Evolutionary conservation across 129 eudicot genomes (phyloP).

Genomic region (Calendula officinalis): DNA sequence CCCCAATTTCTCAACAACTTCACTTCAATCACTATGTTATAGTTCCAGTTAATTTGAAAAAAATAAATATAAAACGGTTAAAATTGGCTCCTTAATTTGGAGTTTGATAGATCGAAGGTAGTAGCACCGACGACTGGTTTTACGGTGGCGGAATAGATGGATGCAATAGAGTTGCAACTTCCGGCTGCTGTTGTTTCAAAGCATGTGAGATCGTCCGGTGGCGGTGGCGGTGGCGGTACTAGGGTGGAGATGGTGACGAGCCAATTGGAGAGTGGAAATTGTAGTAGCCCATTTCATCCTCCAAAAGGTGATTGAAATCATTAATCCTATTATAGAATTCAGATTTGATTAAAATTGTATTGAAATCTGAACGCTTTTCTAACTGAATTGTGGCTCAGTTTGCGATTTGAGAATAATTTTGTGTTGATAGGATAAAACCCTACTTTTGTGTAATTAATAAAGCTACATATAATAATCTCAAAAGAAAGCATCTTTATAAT

Average conservation of each 20-base stretch:
- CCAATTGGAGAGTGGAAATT: conserved; percentile 30
- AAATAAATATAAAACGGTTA: conserved; percentile 19
- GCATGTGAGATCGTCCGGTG: conserved; percentile 86
- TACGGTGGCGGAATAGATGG: conserved; percentile 43
- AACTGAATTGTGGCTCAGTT: conserved; percentile 11
- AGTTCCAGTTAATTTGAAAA: not conserved
- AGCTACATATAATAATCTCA: no score
- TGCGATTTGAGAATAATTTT: not conserved
- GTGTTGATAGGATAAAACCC: no score
- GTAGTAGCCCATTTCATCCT: conserved; percentile 32
- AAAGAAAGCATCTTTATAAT: no score
- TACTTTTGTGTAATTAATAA: no score
- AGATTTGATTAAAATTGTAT: conserved; percentile 2
- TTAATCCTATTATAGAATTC: not conserved
- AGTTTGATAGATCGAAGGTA: conserved; percentile 10
- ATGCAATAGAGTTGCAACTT: conserved; percentile 46
- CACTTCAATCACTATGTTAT: conserved; percentile 14
- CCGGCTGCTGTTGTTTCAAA: conserved; percentile 46
- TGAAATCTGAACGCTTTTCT: not conserved
- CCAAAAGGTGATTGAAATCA: conserved; percentile 47
- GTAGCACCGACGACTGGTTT: conserved; percentile 14
- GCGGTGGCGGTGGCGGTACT: conserved; percentile 48
- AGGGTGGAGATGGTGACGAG: conserved; percentile 34
- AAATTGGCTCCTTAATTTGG: conserved; percentile 15
- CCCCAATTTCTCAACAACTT: conserved; percentile 14